Base-by-base conservation (phyloP, 257 asterid genomes). In the Penstemon davidsonii region DNA sequence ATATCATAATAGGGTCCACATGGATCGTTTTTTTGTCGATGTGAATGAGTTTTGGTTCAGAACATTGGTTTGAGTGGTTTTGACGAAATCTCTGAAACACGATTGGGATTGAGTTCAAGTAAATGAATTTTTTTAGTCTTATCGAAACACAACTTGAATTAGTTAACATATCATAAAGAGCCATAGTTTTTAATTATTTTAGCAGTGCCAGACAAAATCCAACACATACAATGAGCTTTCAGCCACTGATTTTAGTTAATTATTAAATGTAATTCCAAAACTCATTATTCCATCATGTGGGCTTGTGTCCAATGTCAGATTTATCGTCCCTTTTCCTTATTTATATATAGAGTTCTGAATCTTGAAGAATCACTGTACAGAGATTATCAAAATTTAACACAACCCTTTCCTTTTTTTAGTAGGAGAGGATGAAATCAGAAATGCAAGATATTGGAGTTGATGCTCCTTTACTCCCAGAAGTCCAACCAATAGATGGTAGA, bases 401-500 rank as follows among this genome's bases (percentile, higher is more conserved):
- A 7, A 8, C 1, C 50, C 10, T 54, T 18, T 62, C 45, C 11
- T 52, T 54, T 8, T 43, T 44, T 39, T 65, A 58, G 7, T 8
- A 46, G 49, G 39, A 19, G 42, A 69, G 12, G 55, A 82, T 85
- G 96, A 70, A 49, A 42, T 11, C 72, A 0, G 83, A 73, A 67
- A 57, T 53, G 62, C 80, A 73, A 55, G 86, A 63, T 4, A 58
- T 40, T 37, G 87, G 82, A 66, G 81, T 63, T 69, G 55, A 55
- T 55, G 84, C 81, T 68, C 92, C 95, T 13, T 78, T 92, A 8
- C 83, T 86, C 59, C 88, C 88, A 2, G 75, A 75, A 70, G 67
- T 62, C 39, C 76, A 62, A 64, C 67, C 71, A 3, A 45, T 7
- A 5, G 69, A 55, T 39, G 75, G 69, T 53, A 72, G 64, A 38